These are phyloP conservation scores for Xylariaceae sp. DNA, from an alignment of 2,329 filamentous ascomycete species.

Conservation along the genomic window DNA sequence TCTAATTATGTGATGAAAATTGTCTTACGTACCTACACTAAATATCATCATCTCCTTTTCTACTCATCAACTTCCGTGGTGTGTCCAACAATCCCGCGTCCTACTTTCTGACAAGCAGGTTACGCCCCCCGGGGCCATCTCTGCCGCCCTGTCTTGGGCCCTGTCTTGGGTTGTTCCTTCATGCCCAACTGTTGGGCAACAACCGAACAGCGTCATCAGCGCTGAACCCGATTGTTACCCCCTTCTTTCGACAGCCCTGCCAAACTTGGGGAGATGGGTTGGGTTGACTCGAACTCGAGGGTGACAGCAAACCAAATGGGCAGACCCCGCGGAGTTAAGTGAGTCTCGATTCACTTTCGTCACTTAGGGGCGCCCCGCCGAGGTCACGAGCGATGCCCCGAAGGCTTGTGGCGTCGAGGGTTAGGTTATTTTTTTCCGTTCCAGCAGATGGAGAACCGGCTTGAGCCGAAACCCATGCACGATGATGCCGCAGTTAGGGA, in stretches of 20 bases:
- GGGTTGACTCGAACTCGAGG: neutral
- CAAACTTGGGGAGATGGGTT: neutral
- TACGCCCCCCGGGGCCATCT: neutral
- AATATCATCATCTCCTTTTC: conserved; percentile 11
- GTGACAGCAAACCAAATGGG: neutral
- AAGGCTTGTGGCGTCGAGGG: conserved; percentile 1
- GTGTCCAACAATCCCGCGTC: conserved; percentile 1
- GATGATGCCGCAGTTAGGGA: conserved; percentile 4
- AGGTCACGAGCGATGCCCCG: neutral
- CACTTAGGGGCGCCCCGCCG: neutral
- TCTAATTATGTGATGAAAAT: no score
- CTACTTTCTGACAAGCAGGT: conserved; percentile 9
- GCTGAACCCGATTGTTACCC: neutral
- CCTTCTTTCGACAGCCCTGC: neutral
- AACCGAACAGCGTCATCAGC: conserved; percentile 4
- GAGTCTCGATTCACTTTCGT: neutral
- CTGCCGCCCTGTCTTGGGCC: neutral
- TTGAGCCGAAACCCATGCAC: conserved; percentile 5
- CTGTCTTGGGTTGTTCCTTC: neutral
- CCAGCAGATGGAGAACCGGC: conserved; percentile 1
- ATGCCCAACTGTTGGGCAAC: neutral
- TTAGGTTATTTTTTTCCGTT: neutral
- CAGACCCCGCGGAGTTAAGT: neutral
- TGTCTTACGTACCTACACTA: neutral
- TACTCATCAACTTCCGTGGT: neutral